Base-by-base conservation (phyloP, 768 basidiomycete species). In the Mycena epipterygia region DNA sequence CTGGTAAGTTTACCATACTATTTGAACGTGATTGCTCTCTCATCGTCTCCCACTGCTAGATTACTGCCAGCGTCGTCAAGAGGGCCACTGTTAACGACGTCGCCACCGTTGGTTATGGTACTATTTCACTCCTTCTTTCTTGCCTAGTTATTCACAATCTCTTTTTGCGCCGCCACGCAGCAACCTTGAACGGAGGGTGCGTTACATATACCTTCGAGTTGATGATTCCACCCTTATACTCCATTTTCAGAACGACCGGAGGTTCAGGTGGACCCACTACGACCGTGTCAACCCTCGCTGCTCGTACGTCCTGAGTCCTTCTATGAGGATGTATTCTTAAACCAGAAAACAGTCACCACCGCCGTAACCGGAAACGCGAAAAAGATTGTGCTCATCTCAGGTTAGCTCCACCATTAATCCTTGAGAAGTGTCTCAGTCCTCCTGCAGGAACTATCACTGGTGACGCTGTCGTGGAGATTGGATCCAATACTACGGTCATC, bases 311-410 rank as follows among this genome's bases (percentile, higher is more conserved):
- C 55, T 53, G n/a, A 41, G n/a, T 55, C 16, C 19, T 51, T 46
- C 60, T 2, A 17, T 35, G 32, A 25, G 29, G 33, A 56, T 56
- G 33, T 23, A 25, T 53, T 65, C 6, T 65, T 27, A 9, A 60
- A 21, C 37, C 27, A 23, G 16, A 14, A 60, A 27, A 23, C 44
- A 67, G 65, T 86, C 25, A 86, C 83, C 12, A 46, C 79, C 44
- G 85, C 85, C 51, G 83, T 86, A 16, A 62, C 80, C 25, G 85
- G 85, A 16, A 76, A 74, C 72, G 75, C 79, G 23, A 82, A 81
- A 69, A 85, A 84, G 75, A 81, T 85, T 60, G 85, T 87, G 63
- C 79, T 86, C 59, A 82, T 86, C 67, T 82, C 81, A 35, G 85
- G 85, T 55, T 21, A 46, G 58, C 30, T 27, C 44, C 41, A 19